A percentile compares a stretch with the other conserved stretches of the same genome.
These are phyloP conservation scores for Aspergillus biplanus DNA, from an alignment of 495 filamentous ascomycete genomes.

Conservation along the genomic window DNA sequence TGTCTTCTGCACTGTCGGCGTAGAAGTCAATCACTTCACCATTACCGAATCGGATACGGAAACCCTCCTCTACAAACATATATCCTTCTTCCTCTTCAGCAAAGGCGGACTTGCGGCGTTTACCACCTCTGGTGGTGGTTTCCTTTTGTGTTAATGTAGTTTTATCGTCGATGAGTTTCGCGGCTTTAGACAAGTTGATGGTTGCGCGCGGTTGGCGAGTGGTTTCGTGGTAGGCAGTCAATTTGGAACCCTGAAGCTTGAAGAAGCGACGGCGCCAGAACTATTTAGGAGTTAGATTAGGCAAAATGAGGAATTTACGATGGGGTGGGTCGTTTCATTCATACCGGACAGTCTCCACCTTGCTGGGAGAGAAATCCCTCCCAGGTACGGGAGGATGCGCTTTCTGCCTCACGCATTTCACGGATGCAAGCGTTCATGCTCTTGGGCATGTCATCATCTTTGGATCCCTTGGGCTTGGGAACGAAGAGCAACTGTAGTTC, in stretches of 20 bases:
- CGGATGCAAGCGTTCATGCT: conserved; percentile 95
- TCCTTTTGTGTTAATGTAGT: conserved; percentile 80
- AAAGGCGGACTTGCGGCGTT: conserved; percentile 88
- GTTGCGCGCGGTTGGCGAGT: conserved; percentile 94
- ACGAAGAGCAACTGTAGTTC: conserved; percentile 93
- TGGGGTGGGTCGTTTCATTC: conserved; percentile 36
- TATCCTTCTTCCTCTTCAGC: conserved; percentile 99
- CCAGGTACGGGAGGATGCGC: conserved; percentile 68
- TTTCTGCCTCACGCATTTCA: conserved; percentile 87
- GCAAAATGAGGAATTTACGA: neutral
- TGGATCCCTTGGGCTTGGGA: conserved; percentile 84
- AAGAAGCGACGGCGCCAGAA: conserved; percentile 98
- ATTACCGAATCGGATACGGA: conserved; percentile 96
- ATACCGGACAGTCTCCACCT: conserved; percentile 95
- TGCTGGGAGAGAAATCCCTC: conserved; percentile 94
- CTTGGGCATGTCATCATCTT: conserved; percentile 96
- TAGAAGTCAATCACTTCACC: conserved; percentile 99
- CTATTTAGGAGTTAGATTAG: conserved; percentile 52
- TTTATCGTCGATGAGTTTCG: conserved; percentile 91
- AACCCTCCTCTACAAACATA: conserved; percentile 99
- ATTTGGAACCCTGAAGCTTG: conserved; percentile 85
- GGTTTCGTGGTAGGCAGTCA: conserved; percentile 95
- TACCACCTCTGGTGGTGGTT: conserved; percentile 71
- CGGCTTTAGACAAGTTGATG: conserved; percentile 93
- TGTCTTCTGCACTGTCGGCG: conserved; percentile 81